These are phyloP conservation scores for Cyberlindnera xishuangbannaensis DNA, from an alignment of 805 yeast species.

Conservation along the genomic window DNA sequence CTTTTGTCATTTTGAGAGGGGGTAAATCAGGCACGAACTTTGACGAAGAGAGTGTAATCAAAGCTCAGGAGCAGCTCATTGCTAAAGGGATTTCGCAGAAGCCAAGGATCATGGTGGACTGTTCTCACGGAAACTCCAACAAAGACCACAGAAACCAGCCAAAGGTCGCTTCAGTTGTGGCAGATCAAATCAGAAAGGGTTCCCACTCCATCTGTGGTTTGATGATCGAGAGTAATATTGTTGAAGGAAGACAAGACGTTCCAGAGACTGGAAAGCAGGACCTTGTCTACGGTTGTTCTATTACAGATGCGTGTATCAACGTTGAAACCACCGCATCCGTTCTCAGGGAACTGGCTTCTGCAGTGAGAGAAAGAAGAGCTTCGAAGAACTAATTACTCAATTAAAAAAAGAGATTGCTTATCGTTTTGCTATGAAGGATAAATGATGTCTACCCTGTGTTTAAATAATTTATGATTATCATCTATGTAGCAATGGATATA, in stretches of 20 bases:
- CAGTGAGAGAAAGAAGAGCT: constrained; percentile 72
- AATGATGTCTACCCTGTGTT: neutral
- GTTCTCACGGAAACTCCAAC: constrained; percentile 94
- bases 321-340: constrained; percentile 82
- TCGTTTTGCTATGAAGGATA: neutral
- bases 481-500: too few relatives aligned
- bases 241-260: constrained; percentile 90
- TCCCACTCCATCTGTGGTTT: constrained; percentile 78
- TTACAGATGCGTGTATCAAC: constrained; percentile 96
- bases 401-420: neutral
- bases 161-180: constrained; percentile 69
- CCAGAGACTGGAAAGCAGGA: constrained; percentile 67
- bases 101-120: constrained; percentile 88
- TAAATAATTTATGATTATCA: too few relatives aligned
- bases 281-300: constrained; percentile 87
- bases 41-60: constrained; percentile 67
- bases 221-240: constrained; percentile 92
- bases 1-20: constrained; percentile 91
- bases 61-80: constrained; percentile 55
- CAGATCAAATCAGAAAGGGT: constrained; percentile 75
- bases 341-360: constrained; percentile 64
- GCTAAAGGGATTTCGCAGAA: constrained; percentile 34
- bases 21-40: constrained; percentile 91
- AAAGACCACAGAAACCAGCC: constrained; percentile 94
- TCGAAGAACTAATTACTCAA: constrained; percentile 1